Percentiles rank a stretch among this genome's conserved stretches.
Evolutionary conservation across 305 asterid genomes (phyloP).

Genomic region (Fraxinus baroniana): DNA sequence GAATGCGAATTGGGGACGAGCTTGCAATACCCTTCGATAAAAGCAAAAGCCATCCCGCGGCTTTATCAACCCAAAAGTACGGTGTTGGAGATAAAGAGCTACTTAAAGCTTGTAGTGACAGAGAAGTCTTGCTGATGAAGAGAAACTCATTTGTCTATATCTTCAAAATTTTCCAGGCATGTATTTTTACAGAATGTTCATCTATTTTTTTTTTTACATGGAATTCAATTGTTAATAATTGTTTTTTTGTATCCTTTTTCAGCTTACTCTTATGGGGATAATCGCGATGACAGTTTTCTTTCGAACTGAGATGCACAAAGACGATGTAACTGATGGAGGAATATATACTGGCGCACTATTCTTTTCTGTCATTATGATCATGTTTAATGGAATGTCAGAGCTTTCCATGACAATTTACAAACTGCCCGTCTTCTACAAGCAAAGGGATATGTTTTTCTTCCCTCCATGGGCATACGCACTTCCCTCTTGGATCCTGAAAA

Average conservation of each 20-base stretch:
- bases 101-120: slow-evolving; percentile 30
- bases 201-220: background rate
- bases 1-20: slow-evolving; percentile 28
- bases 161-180: slow-evolving; percentile 34
- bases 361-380: slow-evolving; percentile 24
- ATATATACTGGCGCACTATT: slow-evolving; percentile 34
- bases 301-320: slow-evolving; percentile 34
- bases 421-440: slow-evolving; percentile 45
- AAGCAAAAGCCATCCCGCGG: slow-evolving; percentile 41
- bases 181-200: background rate
- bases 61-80: slow-evolving; percentile 32
- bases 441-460: slow-evolving; percentile 36
- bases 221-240: background rate
- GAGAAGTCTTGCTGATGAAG: slow-evolving; percentile 36
- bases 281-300: slow-evolving; percentile 36
- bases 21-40: slow-evolving; percentile 31
- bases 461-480: slow-evolving; percentile 40
- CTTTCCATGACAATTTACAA: slow-evolving; percentile 33
- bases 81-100: slow-evolving; percentile 33
- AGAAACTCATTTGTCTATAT: slow-evolving; percentile 38
- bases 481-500: slow-evolving; percentile 39
- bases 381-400: slow-evolving; percentile 44
- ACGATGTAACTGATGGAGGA: slow-evolving; percentile 25
- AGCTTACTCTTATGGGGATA: slow-evolving; percentile 28
- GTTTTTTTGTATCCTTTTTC: slow-evolving; percentile 4